Evolutionary conservation across 2,329 filamentous ascomycete genomes (phyloP), one percentile per base, ranked within the genome.

Genomic region (Parascedosporium putredinis): DNA sequence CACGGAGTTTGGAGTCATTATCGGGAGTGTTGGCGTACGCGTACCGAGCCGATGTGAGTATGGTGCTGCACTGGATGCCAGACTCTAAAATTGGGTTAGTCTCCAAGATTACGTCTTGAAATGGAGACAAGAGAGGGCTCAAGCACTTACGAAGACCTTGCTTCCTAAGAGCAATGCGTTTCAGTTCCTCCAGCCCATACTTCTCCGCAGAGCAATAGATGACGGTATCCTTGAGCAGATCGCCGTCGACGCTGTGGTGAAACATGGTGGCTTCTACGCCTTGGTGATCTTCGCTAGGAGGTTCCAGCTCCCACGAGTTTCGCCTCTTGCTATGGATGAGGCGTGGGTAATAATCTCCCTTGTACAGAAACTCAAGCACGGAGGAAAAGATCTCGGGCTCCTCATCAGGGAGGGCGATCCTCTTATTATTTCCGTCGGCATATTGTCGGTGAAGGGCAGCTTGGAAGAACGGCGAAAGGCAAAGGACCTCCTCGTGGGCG

Each of bases 311-410:
- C 86, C 87, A 95, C 72, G 84, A 85, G 74, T 87, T 84, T 64
- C 81, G 84, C 67, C 83, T 83, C 76, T 86, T 88, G 78, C 87
- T 86, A 68, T 88, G 87, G 59, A 95, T 64, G 71, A 96, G 76
- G 67, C 88, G 86, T 51, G 90, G 90, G 68, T 86, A 93, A 72
- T 95, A 95, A 76, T 95, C 89, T 58, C 87, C 88, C 75, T 94
- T 95, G 83, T 96, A 96, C 58, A 96, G 81, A 67, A 90, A 96
- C 74, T 96, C 90, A 72, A 96, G 88, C 61, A 96, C 76, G 62
- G 86, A 90, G 65, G 88, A 94, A 69, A 96, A 87, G 67, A 94
- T 79, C 74, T 95, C 89, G 58, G 90, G 88, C 73, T 95, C 88
- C 76, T 86, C 84, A 61, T 79, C 74, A 56, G 74, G 74, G 62